A percentile compares a stretch with the other conserved stretches of the same genome.
Conservation (phyloP, 352 stramenopile genomes). For the Phytophthora sansomeana region DNA sequence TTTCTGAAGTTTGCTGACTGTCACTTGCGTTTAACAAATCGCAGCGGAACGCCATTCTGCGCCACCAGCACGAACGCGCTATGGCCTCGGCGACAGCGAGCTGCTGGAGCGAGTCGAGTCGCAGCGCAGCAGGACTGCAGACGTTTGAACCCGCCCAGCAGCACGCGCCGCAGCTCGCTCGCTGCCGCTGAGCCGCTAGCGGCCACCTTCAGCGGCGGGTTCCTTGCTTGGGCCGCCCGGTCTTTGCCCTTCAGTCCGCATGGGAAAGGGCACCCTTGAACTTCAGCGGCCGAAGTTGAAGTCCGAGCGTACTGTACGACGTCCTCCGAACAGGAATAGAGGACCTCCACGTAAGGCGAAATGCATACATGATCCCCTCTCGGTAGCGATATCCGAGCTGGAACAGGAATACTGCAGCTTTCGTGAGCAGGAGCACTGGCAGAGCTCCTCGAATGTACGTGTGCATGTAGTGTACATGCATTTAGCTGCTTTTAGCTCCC, state of each 20-base stretch:
- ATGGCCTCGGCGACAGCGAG: not conserved
- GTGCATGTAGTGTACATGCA: no score
- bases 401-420: no score
- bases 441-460: no score
- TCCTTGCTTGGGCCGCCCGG: not conserved
- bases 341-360: no score
- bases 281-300: slow-evolving; percentile 38
- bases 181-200: not conserved
- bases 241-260: slow-evolving; percentile 40
- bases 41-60: slow-evolving; percentile 11
- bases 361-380: no score
- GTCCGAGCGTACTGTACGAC: slow-evolving; percentile 9
- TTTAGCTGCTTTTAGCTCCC: no score
- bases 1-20: slow-evolving; percentile 39
- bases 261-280: slow-evolving; percentile 38
- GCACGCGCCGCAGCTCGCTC: no score
- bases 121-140: no score
- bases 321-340: not conserved
- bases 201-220: not conserved
- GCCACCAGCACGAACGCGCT: not conserved
- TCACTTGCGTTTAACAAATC: slow-evolving; percentile 37
- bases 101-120: not conserved
- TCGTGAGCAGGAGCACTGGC: no score
- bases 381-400: no score
- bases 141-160: no score